Evolutionary conservation across 129 eudicot genomes (phyloP).

Genomic region (Escallonia herrerae): DNA sequence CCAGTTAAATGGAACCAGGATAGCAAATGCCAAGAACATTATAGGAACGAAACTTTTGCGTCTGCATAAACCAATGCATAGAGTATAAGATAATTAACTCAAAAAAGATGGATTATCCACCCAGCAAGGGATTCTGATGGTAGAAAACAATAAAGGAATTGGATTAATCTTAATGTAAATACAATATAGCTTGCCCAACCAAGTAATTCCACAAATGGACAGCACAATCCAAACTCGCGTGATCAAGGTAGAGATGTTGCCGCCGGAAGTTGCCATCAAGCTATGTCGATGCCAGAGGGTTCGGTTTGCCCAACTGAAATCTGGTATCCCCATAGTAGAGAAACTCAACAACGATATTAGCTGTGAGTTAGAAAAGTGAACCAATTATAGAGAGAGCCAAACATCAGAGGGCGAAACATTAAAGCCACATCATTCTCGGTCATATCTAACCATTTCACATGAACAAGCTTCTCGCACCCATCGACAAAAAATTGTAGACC

Average conservation of each 20-base stretch:
- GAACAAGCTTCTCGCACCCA: too few species aligned
- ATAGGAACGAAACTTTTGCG: slow-evolving; percentile 84
- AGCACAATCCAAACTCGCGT: slow-evolving; percentile 91
- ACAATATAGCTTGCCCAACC: slow-evolving; percentile 53
- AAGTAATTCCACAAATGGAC: slow-evolving; percentile 79
- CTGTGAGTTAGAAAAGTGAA: too few species aligned
- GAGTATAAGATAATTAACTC: not conserved
- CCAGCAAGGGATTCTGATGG: not conserved
- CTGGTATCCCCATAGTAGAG: too few species aligned
- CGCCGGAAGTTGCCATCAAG: too few species aligned
- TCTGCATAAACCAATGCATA: slow-evolving; percentile 38
- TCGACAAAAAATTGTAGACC: too few species aligned
- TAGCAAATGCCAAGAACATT: slow-evolving; percentile 59
- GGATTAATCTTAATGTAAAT: not conserved
- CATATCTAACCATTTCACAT: too few species aligned
- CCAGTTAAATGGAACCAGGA: slow-evolving; percentile 87
- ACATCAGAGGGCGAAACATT: too few species aligned
- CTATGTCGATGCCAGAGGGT: too few species aligned
- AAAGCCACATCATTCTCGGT: too few species aligned
- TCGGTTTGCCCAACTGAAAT: too few species aligned
- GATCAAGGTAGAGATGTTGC: slow-evolving; percentile 23
- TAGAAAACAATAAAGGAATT: not conserved
- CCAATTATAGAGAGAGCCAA: too few species aligned
- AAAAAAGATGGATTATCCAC: not conserved
- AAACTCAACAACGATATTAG: too few species aligned